phyloP scores from a whole-genome alignment of 768 basidiomycete genomes.

The Hysterangium stoloniferum region DNA sequence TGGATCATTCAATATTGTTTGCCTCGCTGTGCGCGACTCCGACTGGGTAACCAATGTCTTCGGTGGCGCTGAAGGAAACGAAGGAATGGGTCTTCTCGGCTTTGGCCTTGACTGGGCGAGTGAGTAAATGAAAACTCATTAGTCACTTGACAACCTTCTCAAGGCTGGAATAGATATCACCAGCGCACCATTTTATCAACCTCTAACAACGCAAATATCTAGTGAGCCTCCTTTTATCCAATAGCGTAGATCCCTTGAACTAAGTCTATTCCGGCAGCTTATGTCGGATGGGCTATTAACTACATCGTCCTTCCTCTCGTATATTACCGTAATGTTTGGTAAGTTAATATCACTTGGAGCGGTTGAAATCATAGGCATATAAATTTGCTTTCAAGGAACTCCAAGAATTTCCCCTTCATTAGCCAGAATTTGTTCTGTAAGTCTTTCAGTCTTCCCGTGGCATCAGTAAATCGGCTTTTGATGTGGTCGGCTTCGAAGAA shows the following conservation, averaged over 20 bases:
- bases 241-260: too few species aligned
- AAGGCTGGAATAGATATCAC: background rate
- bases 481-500: too few species aligned
- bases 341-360: too few species aligned
- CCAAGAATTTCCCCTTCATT: background rate
- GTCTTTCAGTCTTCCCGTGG: background rate
- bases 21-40: background rate
- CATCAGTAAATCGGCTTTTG: too few species aligned
- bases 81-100: background rate
- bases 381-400: too few species aligned
- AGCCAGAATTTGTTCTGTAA: slow-evolving; percentile 1
- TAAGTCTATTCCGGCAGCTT: too few species aligned
- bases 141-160: background rate
- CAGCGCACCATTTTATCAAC: background rate
- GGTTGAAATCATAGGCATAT: background rate
- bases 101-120: slow-evolving; percentile 1
- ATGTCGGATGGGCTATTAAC: slow-evolving; percentile 1
- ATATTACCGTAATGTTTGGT: background rate
- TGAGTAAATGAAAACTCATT: background rate
- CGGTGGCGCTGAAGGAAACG: slow-evolving; percentile 5
- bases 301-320: background rate
- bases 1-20: slow-evolving; percentile 2
- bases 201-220: background rate
- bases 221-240: too few species aligned
- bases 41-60: background rate